Percentiles rank a stretch among this genome's conserved stretches.
These are phyloP conservation scores for Rubus idaeus DNA, from an alignment of 306 rosid species.

Conservation along the genomic window DNA sequence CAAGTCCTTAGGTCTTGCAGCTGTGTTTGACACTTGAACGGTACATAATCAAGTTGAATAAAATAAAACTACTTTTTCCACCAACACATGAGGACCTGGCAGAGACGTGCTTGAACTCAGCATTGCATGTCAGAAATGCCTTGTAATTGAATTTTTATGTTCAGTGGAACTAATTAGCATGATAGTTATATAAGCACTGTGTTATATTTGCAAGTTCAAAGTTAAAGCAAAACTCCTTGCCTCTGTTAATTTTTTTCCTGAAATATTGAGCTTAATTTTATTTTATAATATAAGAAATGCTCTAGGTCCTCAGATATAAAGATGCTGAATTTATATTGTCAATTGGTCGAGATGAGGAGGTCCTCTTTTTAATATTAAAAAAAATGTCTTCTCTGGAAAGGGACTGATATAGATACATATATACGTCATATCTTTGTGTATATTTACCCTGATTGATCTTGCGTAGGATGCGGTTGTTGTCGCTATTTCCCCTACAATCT, in stretches of 20 bases:
- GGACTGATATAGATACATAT: no score
- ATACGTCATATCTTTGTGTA: background rate
- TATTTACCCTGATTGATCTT: background rate
- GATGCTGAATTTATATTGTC: background rate
- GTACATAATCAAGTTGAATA: background rate
- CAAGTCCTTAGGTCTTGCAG: background rate
- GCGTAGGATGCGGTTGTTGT: slow-evolving; percentile 70
- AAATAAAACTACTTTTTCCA: background rate
- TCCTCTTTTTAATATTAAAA: no score
- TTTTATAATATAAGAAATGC: background rate
- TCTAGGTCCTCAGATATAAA: background rate
- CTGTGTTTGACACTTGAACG: background rate
- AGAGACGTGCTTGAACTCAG: background rate
- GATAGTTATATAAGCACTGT: background rate
- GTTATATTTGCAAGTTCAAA: background rate
- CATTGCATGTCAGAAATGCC: background rate
- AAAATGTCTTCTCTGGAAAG: no score
- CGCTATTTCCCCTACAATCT: slow-evolving; percentile 47
- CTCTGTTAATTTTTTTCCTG: background rate
- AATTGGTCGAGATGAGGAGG: no score
- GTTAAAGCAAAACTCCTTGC: background rate
- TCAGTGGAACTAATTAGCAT: no score
- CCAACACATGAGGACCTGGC: no score
- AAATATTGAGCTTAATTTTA: background rate
- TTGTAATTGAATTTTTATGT: background rate